phyloP scores from a whole-genome alignment of 768 basidiomycete genomes.

The Gloeostereum incarnatum region DNA sequence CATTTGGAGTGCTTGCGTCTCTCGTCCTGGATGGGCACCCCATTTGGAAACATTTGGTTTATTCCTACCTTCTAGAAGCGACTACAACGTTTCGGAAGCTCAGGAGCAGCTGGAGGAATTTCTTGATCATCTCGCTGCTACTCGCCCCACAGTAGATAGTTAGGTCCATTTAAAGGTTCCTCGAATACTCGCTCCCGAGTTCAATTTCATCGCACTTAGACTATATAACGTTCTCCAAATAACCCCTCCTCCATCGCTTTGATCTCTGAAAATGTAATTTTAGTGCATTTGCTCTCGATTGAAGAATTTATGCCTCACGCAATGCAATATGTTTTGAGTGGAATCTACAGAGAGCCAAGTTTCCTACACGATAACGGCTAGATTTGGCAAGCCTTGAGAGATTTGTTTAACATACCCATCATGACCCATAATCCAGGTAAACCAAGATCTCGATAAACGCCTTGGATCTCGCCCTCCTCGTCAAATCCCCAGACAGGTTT shows the following conservation, averaged over 20 bases:
- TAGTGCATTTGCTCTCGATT: not conserved
- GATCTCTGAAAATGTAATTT: constrained; percentile 2
- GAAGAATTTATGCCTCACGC: constrained; percentile 27
- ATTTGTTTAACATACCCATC: constrained; percentile 30
- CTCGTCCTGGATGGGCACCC: too few relatives aligned
- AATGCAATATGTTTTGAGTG: constrained; percentile 55
- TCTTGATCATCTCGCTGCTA: too few relatives aligned
- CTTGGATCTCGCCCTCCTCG: constrained; percentile 52
- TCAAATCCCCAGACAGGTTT: constrained; percentile 58
- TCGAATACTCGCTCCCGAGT: too few relatives aligned
- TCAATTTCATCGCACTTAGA: too few relatives aligned
- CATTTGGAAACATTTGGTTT: too few relatives aligned
- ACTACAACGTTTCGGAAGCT: too few relatives aligned
- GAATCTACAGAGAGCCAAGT: constrained; percentile 47
- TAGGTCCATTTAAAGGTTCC: too few relatives aligned
- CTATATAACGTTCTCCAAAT: constrained; percentile 5
- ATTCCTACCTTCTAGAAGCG: too few relatives aligned
- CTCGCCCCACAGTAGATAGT: too few relatives aligned
- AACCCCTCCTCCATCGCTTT: constrained; percentile 6
- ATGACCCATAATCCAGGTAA: constrained; percentile 46
- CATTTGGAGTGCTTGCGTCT: too few relatives aligned
- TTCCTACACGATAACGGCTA: constrained; percentile 23
- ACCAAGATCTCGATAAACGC: constrained; percentile 40
- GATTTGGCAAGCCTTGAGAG: not conserved
- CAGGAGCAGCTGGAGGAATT: too few relatives aligned